Base-by-base conservation (phyloP, 768 basidiomycete species). In the Ramaria sp. region DNA sequence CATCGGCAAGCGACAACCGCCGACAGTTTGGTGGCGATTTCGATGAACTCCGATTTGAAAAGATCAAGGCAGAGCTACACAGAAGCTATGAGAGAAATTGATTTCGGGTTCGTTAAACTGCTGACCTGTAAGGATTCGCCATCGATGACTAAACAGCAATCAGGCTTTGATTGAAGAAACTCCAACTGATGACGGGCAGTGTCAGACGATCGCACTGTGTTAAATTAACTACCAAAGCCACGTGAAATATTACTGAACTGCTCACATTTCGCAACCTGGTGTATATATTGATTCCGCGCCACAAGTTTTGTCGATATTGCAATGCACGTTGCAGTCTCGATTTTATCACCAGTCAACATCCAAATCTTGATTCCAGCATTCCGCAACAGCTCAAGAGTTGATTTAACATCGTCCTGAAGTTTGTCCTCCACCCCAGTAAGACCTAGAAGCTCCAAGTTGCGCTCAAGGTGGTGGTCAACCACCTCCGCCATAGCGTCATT, bases 291-390 rank as follows among this genome's bases (percentile, higher is more conserved):
- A 64, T 92, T 92, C 63, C 96, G 78, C 22, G 91, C 86, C 7
- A 98, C 96, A 51, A 98, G 74, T 68, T 98, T 98, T 7, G 91
- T 96, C 38, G 93, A 96, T 61, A 98, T 92, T 4, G 95, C 94
- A 65, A 99, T 99, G 70, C 93, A 95, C 38, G 94, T 86, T 4
- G 96, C 96, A 3, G 96, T 99, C 75, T 99, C 96, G 51, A 98
- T 91, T 74, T 98, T 99, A 71, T 99, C 96, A 1, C 96, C 95
- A 0, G 96, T 99, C 64, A 98, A 75, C 96, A 98, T 98, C 96
- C 96, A 99, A 58, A 99, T 98, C 78, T 90, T 96, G 71, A 99
- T 84, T 4, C 95, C 95, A 0, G 95, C 96, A 67, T 98, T 98
- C 62, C 94, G 75, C 61, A 99, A 69, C 53, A 98, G 66, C 71